Evolutionary conservation across 768 basidiomycete genomes (phyloP).

Genomic region (Auriscalpium vulgare): DNA sequence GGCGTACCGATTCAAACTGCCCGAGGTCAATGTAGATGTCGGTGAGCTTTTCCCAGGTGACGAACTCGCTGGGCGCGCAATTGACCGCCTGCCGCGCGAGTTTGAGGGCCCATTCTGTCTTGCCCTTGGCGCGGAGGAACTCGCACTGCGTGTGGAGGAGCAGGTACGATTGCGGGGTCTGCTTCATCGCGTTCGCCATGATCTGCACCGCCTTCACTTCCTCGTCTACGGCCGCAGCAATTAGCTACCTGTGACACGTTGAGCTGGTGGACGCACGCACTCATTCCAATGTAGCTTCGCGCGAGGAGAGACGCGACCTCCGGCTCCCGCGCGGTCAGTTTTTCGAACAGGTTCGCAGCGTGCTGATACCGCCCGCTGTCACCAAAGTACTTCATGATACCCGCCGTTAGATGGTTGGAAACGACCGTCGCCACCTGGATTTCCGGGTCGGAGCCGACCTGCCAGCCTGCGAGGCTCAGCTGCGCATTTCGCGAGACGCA

Average conservation of each 20-base stretch:
- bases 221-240: slow-evolving; percentile 53
- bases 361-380: slow-evolving; percentile 82
- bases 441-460: slow-evolving; percentile 96
- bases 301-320: slow-evolving; percentile 87
- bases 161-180: slow-evolving; percentile 88
- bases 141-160: slow-evolving; percentile 93
- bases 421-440: slow-evolving; percentile 96
- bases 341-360: slow-evolving; percentile 92
- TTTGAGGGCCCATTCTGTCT: slow-evolving; percentile 82
- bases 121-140: slow-evolving; percentile 82
- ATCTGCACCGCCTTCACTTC: slow-evolving; percentile 98
- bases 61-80: slow-evolving; percentile 96
- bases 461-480: slow-evolving; percentile 63
- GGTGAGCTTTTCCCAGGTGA: slow-evolving; percentile 97
- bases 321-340: slow-evolving; percentile 74
- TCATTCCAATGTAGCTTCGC: slow-evolving; percentile 92
- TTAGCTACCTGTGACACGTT: not conserved
- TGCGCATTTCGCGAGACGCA: too few species aligned
- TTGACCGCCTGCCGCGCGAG: slow-evolving; percentile 94
- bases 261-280: slow-evolving; percentile 39
- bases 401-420: slow-evolving; percentile 93
- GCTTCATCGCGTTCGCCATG: slow-evolving; percentile 73
- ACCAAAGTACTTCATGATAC: slow-evolving; percentile 94
- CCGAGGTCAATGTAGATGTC: slow-evolving; percentile 89
- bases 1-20: slow-evolving; percentile 63